Base-by-base conservation (phyloP, 306 rosid species). In the Rosa chinensis region DNA sequence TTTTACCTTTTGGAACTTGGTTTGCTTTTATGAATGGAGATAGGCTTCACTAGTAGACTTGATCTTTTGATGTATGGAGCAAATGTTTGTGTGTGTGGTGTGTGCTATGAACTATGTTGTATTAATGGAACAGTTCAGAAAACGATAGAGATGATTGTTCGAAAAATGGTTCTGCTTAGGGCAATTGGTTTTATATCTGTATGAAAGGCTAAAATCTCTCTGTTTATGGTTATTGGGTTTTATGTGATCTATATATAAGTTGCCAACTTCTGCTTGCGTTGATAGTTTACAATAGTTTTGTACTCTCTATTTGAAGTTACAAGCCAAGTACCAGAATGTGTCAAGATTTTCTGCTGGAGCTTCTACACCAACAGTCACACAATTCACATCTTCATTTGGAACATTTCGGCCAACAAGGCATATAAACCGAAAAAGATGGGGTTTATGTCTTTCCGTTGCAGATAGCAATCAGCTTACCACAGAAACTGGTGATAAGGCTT, bases 401-500 rank as follows among this genome's bases (percentile, higher is more conserved):
- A 80, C 73, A 35, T 58, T 84, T 47, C 74, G 81, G 72, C 74
- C 87, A 2, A 89, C 88, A 82, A 84, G 80, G 82, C 75, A 81
- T 63, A 59, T 71, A 50, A 89, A 89, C 80, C 86, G 77, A 71
- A 88, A 73, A 86, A 77, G 84, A 53, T 70, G 62, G 49, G 56
- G 84, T 42, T 67, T 72, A 48, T 81, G 87, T 84, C 82, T 85
- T 77, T 85, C 93, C 25, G 89, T 90, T 50, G 89, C 95, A 64
- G 89, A 88, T 66, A 84, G 97, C 77, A 89, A 91, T 79, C 90
- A 80, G 83, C 84, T 90, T 40, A 88, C 86, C 63, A 77, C 97
- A 71, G 89, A 84, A 66, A 67, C 87, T 18, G 74, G 81, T 62
- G 92, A 82, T 16, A 84, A 88, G 78, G 83, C 81, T 73, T 73